Base-by-base conservation (phyloP, 768 basidiomycete species). In the Mycena vulgaris region DNA sequence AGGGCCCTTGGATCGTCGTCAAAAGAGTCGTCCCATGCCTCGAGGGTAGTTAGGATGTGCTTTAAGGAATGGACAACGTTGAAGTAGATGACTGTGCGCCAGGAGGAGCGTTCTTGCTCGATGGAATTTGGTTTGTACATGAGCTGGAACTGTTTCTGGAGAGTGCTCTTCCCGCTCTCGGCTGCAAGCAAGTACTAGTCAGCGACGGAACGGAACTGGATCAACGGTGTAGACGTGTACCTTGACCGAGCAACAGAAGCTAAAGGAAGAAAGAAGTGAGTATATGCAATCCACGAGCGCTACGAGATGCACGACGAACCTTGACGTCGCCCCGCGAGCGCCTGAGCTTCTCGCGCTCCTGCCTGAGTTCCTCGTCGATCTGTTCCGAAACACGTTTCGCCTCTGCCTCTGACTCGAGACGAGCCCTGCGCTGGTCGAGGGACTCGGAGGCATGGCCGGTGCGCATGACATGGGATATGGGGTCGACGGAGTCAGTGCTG, bases 121-220 rank as follows among this genome's bases (percentile, higher is more conserved):
- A 93, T 81, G 47, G 90, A 89, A 69, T 85, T 87, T 11, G 92
- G 93, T 67, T 87, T 89, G 80, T 94, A 94, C 89, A 94, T 92
- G 74, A 94, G 88, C 78, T 93, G 92, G 74, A 92, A 93, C 76
- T 92, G 92, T 77, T 93, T 93, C 80, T 92, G 91, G 53, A 93
- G 85, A 5, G 92, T 93, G 35, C 90, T 90, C 77, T 93, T 93
- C 74, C 92, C 92, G 53, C 90, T 93, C 83, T 93, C 92, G 42
- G 92, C 92, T 75, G 52, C 31, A 42, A 23, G 35, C 4, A 21
- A 35, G 28, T 10, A 31, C 52, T 33, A 10, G 14, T 21, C 21
- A 49, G 13, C n/a, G 19, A 16, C 2, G 51, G 47, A 58, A 45
- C 10, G 16, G 31, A 56, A 47, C 45, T 17, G 23, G 10, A 23